These are phyloP conservation scores for Rauvolfia tetraphylla DNA, from an alignment of 257 asterid genomes.

Conservation along the genomic window DNA sequence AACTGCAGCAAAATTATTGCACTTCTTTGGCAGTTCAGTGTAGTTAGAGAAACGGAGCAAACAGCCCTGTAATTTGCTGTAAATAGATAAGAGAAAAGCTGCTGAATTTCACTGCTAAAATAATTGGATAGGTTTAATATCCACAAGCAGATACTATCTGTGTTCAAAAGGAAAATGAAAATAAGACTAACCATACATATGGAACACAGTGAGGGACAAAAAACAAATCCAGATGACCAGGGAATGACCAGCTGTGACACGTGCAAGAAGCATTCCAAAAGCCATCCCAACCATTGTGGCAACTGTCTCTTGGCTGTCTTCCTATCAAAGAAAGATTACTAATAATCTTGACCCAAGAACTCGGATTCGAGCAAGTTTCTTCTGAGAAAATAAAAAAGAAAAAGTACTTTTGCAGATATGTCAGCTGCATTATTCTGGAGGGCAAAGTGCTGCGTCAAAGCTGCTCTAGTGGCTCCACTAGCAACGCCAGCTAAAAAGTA, in stretches of 20 bases:
- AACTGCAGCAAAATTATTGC: constrained; percentile 62
- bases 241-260: constrained; percentile 69
- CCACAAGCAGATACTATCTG: neutral
- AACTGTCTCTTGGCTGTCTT: constrained; percentile 97
- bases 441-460: constrained; percentile 95
- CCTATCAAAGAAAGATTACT: constrained; percentile 41
- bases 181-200: constrained; percentile 96
- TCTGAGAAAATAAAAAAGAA: neutral
- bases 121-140: neutral
- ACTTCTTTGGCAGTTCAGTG: constrained; percentile 81
- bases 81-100: constrained; percentile 11
- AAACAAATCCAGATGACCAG: constrained; percentile 78
- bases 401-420: constrained; percentile 85
- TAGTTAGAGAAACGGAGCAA: constrained; percentile 69
- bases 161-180: constrained; percentile 19
- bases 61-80: constrained; percentile 96
- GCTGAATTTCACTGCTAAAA: neutral
- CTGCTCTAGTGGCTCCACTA: constrained; percentile 99
- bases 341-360: neutral
- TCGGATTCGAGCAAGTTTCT: neutral
- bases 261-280: constrained; percentile 91
- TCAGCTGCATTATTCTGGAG: constrained; percentile 97
- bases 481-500: constrained; percentile 88
- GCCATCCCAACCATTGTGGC: constrained; percentile 99
- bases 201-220: constrained; percentile 88